Evolutionary conservation across 768 basidiomycete genomes (phyloP).

Genomic region (Tylopilus balloui): DNA sequence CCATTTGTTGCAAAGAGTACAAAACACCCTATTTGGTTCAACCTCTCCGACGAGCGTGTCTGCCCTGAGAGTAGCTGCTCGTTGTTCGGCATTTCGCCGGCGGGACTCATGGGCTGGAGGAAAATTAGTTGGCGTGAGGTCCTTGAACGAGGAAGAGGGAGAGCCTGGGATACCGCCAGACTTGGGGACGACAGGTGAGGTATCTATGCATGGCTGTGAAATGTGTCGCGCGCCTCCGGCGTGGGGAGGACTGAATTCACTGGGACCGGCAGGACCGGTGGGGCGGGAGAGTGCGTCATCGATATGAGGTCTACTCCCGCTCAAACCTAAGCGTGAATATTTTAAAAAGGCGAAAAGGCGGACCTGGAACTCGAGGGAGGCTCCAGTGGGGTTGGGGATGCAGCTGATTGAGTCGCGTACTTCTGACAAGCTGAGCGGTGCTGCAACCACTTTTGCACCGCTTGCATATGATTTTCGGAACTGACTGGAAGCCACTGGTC

Average conservation of each 20-base stretch:
- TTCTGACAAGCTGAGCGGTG: slow-evolving; percentile 58
- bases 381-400: slow-evolving; percentile 15
- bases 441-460: slow-evolving; percentile 61
- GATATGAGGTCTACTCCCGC: slow-evolving; percentile 4
- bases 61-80: slow-evolving; percentile 63
- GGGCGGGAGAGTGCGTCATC: slow-evolving; percentile 31
- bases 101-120: slow-evolving; percentile 61
- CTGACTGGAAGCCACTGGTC: slow-evolving; percentile 64
- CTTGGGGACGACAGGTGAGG: slow-evolving; percentile 6
- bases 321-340: not conserved
- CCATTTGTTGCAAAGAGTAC: slow-evolving; percentile 74
- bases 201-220: slow-evolving; percentile 9
- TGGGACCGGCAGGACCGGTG: slow-evolving; percentile 28
- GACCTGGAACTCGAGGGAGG: slow-evolving; percentile 24
- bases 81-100: slow-evolving; percentile 73
- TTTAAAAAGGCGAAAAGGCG: slow-evolving; percentile 6
- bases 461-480: slow-evolving; percentile 54
- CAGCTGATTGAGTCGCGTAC: slow-evolving; percentile 7
- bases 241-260: slow-evolving; percentile 14
- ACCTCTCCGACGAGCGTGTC: slow-evolving; percentile 65
- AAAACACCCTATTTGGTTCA: slow-evolving; percentile 72
- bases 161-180: slow-evolving; percentile 24
- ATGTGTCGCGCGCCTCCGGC: slow-evolving; percentile 23
- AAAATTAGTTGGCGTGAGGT: slow-evolving; percentile 55
- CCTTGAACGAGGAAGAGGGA: slow-evolving; percentile 45